Percentiles rank a stretch among this genome's conserved stretches.
phyloP scores from a whole-genome alignment of 129 eudicot genomes.

The Lonicera japonica region DNA sequence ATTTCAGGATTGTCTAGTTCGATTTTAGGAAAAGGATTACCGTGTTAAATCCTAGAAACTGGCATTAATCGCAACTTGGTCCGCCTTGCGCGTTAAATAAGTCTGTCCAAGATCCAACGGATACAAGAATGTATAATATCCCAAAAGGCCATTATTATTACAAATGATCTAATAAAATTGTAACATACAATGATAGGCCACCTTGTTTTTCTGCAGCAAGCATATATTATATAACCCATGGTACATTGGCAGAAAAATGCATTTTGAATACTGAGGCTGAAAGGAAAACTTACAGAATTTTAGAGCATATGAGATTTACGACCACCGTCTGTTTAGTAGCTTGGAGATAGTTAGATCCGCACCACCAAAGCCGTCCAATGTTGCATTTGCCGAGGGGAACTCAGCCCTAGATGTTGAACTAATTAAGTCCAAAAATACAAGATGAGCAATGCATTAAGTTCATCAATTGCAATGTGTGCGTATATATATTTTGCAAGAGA shows the following conservation, averaged over 20 bases:
- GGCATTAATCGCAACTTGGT: too few species aligned
- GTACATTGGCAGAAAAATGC: too few species aligned
- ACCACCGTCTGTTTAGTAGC: conserved; percentile 34
- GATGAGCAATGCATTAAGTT: background rate
- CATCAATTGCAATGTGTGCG: too few species aligned
- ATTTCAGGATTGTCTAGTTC: too few species aligned
- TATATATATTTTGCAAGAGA: too few species aligned
- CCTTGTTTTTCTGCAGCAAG: background rate
- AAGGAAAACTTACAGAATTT: background rate
- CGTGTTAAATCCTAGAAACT: too few species aligned
- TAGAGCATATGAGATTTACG: conserved; percentile 16
- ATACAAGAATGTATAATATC: too few species aligned
- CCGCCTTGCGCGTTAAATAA: too few species aligned
- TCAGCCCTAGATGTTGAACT: conserved; percentile 79
- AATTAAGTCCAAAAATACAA: conserved; percentile 1
- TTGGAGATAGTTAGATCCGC: conserved; percentile 69
- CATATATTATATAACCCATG: too few species aligned
- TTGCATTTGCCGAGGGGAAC: conserved; percentile 67
- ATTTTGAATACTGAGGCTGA: background rate
- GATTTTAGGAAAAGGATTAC: too few species aligned
- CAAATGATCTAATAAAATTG: background rate
- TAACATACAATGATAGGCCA: background rate
- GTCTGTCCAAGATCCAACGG: too few species aligned
- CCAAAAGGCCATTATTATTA: too few species aligned
- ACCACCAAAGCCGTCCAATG: conserved; percentile 78